These are phyloP conservation scores for Pseudotsuga menziesii DNA, from an alignment of 75 land plant genomes.

Conservation along the genomic window DNA sequence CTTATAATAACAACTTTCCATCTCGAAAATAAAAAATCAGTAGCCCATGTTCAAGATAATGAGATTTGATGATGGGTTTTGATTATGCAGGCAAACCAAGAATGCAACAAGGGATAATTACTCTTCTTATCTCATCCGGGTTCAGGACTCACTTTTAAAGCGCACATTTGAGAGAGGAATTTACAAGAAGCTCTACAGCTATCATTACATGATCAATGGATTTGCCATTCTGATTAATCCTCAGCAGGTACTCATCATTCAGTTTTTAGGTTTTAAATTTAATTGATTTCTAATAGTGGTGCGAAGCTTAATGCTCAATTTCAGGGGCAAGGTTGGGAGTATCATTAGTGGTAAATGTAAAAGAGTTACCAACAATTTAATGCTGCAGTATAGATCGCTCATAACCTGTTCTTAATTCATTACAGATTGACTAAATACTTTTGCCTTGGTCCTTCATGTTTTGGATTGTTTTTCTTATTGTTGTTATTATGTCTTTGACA, in stretches of 20 bases:
- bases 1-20: not conserved
- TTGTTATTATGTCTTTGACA: not conserved
- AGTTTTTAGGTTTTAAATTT: too few relatives aligned
- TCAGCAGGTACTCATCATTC: slow-evolving; percentile 43
- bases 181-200: slow-evolving; percentile 80
- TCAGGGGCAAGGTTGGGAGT: too few relatives aligned
- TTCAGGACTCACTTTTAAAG: slow-evolving; percentile 58
- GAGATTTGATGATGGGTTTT: not conserved
- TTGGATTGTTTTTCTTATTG: not conserved
- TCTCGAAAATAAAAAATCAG: too few relatives aligned
- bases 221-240: slow-evolving; percentile 65
- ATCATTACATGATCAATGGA: slow-evolving; percentile 83
- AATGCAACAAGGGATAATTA: slow-evolving; percentile 4
- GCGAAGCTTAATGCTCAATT: too few relatives aligned
- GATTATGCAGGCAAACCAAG: not conserved
- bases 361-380: too few relatives aligned
- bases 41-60: not conserved
- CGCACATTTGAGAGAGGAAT: slow-evolving; percentile 39
- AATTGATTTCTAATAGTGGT: too few relatives aligned
- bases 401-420: not conserved
- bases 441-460: not conserved
- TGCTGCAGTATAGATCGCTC: too few relatives aligned
- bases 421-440: not conserved
- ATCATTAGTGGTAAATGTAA: not conserved
- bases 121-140: slow-evolving; percentile 37